Evolutionary conservation across 2,329 filamentous ascomycete species (phyloP).

Genomic region (Ceratocystiopsis minuta): DNA sequence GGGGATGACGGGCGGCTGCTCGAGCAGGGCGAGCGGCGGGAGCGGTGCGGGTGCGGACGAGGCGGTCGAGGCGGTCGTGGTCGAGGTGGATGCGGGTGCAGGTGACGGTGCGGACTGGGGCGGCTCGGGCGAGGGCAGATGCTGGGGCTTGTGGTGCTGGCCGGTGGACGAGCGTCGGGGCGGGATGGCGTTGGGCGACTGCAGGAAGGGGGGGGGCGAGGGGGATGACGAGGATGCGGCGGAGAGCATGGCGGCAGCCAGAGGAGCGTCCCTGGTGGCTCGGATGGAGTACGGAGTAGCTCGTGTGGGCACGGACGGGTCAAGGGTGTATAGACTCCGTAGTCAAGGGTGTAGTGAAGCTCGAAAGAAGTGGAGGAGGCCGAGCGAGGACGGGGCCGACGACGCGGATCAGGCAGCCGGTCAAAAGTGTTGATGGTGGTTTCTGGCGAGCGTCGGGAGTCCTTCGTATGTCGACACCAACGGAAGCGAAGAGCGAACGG

Average conservation of each 20-base stretch:
- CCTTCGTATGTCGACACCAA: too few species aligned
- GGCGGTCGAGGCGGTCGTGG: not conserved
- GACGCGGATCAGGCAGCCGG: too few species aligned
- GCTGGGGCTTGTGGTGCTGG: constrained; percentile 17
- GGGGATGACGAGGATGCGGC: constrained; percentile 3
- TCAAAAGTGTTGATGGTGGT: too few species aligned
- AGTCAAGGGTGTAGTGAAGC: too few species aligned
- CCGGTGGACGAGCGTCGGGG: constrained; percentile 53
- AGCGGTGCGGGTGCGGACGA: not conserved
- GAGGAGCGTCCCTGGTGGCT: too few species aligned
- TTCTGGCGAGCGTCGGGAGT: too few species aligned
- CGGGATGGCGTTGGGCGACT: constrained; percentile 50
- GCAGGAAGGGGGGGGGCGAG: constrained; percentile 16
- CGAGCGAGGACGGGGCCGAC: too few species aligned
- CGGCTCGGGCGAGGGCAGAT: constrained; percentile 2
- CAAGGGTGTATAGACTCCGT: too few species aligned
- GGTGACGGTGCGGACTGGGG: not conserved
- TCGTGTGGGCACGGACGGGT: too few species aligned
- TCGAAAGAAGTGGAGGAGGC: too few species aligned
- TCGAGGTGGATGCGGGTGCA: not conserved
- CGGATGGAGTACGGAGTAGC: too few species aligned
- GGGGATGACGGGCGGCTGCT: not conserved
- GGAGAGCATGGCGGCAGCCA: constrained; percentile 9
- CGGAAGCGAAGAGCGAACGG: too few species aligned
- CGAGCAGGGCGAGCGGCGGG: not conserved